Percentiles rank a stretch among this genome's conserved stretches.
Evolutionary conservation across 805 yeast genomes (phyloP).

Genomic region (Teunomyces tritomae): DNA sequence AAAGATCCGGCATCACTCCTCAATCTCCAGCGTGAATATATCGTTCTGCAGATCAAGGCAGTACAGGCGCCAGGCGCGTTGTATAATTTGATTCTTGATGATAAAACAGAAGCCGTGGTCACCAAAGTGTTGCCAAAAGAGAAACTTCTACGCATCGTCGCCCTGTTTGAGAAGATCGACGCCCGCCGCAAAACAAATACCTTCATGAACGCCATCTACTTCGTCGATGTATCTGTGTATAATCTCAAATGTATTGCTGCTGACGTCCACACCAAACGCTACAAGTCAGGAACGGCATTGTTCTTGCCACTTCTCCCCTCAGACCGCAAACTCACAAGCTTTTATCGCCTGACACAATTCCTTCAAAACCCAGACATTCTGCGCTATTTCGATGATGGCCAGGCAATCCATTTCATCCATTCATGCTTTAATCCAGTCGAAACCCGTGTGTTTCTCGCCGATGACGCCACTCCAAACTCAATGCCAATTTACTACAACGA

Average conservation of each 20-base stretch:
- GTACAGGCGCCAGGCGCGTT: conserved; percentile 30
- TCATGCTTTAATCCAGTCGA: conserved; percentile 62
- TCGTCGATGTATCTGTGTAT: conserved; percentile 67
- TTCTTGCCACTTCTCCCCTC: conserved; percentile 50
- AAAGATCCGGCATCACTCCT: conserved; percentile 28
- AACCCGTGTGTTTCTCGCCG: conserved; percentile 67
- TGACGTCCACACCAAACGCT: conserved; percentile 72
- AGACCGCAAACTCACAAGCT: conserved; percentile 14
- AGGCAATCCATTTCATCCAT: conserved; percentile 24
- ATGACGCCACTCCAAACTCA: conserved; percentile 48
- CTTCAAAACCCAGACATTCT: conserved; percentile 28
- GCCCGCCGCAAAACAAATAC: conserved; percentile 57
- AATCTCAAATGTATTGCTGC: conserved; percentile 73
- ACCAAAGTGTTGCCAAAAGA: conserved; percentile 47
- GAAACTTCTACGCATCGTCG: conserved; percentile 51
- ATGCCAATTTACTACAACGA: conserved; percentile 71
- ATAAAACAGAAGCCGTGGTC: conserved; percentile 47
- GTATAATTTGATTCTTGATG: conserved; percentile 52
- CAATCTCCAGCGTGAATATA: conserved; percentile 28
- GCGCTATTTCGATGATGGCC: conserved; percentile 31
- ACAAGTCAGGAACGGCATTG: conserved; percentile 69
- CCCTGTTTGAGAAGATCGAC: conserved; percentile 66
- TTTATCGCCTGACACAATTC: conserved; percentile 22
- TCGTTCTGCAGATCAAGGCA: conserved; percentile 28
- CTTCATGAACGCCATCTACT: conserved; percentile 75